Base-by-base conservation (phyloP, 306 rosid species). In the Prunus armeniaca region DNA sequence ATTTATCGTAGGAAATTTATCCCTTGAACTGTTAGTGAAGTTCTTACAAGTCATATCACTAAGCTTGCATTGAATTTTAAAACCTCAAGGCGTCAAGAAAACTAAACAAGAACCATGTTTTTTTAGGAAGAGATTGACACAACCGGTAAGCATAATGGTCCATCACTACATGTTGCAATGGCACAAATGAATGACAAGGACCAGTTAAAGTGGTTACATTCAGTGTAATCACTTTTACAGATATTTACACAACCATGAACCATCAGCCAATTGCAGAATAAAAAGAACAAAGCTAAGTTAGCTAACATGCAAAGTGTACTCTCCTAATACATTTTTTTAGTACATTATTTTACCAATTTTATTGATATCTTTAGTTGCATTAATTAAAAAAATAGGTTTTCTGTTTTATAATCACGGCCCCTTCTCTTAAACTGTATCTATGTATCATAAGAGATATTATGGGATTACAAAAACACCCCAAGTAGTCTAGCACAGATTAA, bases 181-280 rank as follows among this genome's bases (percentile, higher is more conserved):
- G 54, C 18, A 67, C 2, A 24, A 67, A 67, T 2, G 19, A 46
- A 67, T 1, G 5, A 74, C 18, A 17, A 49, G 58, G 64, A 64
- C 62, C 61, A 43, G 67, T 15, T 14, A 54, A 52, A 14, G 71
- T 41, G 24, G 43, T 8, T 11, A 5, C 46, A 71, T 56, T 71
- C 12, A 0, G 56, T 25, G 24, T 49, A 49, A 22, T 13, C 10
- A 47, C 3, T 64, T 56, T 27, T 6, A 38, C 18, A 19, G 18
- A 12, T 28, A 17, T 52, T 72, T 64, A 25, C 57, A 78, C 27
- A 71, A 72, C 22, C 72, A 43, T 45, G 66, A 64, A 63, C 52
- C 6, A 7, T 52, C 63, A 18, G 60, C 58, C 65, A 55, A 34
- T 22, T 55, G 28, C 28, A 34, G 22, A 71, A 55, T 7, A 19